Base-by-base conservation (phyloP, 2,329 filamentous ascomycete species). In the Phaeophleospora eucalypticola region DNA sequence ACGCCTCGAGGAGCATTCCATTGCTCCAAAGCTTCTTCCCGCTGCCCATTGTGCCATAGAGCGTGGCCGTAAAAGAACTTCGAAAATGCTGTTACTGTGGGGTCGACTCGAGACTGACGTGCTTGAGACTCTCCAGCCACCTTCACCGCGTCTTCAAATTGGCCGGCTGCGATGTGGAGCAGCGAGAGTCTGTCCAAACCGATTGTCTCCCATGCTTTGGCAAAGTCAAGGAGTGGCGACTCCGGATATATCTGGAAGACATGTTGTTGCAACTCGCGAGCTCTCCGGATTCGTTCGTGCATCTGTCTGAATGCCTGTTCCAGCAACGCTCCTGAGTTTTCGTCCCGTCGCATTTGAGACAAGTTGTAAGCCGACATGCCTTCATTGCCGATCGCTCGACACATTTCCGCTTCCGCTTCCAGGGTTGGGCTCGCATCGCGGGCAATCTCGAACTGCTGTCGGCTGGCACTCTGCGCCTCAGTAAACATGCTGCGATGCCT, bases 31-130 rank as follows among this genome's bases (percentile, higher is more conserved):
- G 39, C 39, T 10, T 15, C 19, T n/a, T 12, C 18, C 15, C 12
- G 19, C 20, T 29, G 20, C n/a, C 20, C 39, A 19, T 15, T 24
- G 39, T 24, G 16, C 19, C 19, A 32, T 2, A 41, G 24, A 17
- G 39, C 39, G 15, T 41, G n/a, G 14, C 39, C 39, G 15, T 41
- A 24, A 19, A 41, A 41, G 39, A 41, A 41, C 2, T 21, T 17
- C 16, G 20, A 41, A 3, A 41, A 24, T 16, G 39, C 39, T 10
- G 39, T 32, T 6, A 32, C 19, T 7, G 39, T 41, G 15, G 39
- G 39, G 16, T 41, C 39, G 2, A 8, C 15, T 12, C 20, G 17
- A n/a, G 16, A n/a, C 9, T 27, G 19, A 16, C 16, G 27, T 14
- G 6, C 19, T 21, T 21, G 19, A 12, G 39, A 17, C 39, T 29